Base-by-base conservation (phyloP, 768 basidiomycete genomes). In the Terana coerulea region DNA sequence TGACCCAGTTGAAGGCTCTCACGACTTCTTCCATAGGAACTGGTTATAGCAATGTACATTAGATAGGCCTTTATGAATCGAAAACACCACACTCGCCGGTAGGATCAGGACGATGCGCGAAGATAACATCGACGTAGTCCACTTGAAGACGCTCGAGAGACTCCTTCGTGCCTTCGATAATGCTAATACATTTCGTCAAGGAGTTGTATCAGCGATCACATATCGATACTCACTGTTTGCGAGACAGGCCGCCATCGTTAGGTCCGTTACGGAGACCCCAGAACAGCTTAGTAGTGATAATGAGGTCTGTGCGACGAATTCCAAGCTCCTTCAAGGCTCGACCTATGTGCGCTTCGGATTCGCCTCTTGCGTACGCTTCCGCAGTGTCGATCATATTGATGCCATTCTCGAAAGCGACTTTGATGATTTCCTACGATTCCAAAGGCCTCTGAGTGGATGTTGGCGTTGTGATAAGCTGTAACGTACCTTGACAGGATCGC, bases 251-350 rank as follows among this genome's bases (percentile, higher is more conserved):
- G 39, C 65, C 64, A 53, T 72, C 75, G 58, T 86, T 86, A 7
- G 67, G 67, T 37, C 81, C 84, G 21, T 63, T 64, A 22, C 53
- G 48, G 3, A 77, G 69, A 8, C 90, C 89, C 77, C 86, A 91
- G 74, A 82, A 91, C 35, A 91, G 54, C 66, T 91, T 91, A 44
- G 89, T 92, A 7, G 84, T 79, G 58, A 92, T 73, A 49, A 92
- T 75, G n/a, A 90, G 67, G 62, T 91, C 88, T 9, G 75, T 70
- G 26, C 88, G 75, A 33, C 79, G 76, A 58, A 82, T 71, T 5
- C 79, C 78, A 14, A 89, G 76, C 62, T 90, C 88, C 65, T 82
- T 83, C 65, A 91, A 78, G 3, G 82, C 87, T 26, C 85, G 80
- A 11, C 91, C 91, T 49, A 91, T 87, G 66, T 91, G 87, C 5